These are phyloP conservation scores for Tephrocybe sp. DNA, from an alignment of 768 basidiomycete genomes.

Conservation along the genomic window DNA sequence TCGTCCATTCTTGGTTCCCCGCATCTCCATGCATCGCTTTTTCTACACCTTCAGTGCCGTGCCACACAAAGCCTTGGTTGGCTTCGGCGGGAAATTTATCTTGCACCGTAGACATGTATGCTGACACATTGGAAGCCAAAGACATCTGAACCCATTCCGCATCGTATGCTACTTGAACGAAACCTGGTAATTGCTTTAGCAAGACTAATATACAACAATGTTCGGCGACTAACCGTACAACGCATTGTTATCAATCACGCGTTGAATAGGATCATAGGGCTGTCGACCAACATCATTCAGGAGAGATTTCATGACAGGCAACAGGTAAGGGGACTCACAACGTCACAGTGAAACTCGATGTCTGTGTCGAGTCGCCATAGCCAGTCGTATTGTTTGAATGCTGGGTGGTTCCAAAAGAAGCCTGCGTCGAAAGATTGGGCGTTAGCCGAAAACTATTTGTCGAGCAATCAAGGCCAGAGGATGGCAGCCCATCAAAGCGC, in stretches of 20 bases:
- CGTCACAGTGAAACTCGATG: constrained; percentile 31
- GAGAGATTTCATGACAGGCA: not conserved
- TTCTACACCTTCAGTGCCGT: constrained; percentile 16
- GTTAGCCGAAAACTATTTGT: not conserved
- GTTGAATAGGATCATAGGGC: constrained; percentile 29
- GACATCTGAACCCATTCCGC: constrained; percentile 27
- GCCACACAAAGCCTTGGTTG: constrained; percentile 27
- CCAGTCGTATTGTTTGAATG: constrained; percentile 27
- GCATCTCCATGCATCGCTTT: constrained; percentile 27
- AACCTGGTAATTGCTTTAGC: constrained; percentile 14
- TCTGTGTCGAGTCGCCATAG: constrained; percentile 31
- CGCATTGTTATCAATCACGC: constrained; percentile 22
- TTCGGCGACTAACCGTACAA: constrained; percentile 26
- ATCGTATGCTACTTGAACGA: constrained; percentile 27
- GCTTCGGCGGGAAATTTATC: constrained; percentile 20
- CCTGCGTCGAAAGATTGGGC: constrained; percentile 13
- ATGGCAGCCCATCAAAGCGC: not conserved
- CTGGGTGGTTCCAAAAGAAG: constrained; percentile 30
- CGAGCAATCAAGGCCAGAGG: not conserved
- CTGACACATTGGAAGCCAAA: constrained; percentile 28
- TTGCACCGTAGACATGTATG: constrained; percentile 16
- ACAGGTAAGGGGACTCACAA: constrained; percentile 18
- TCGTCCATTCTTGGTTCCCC: constrained; percentile 26
- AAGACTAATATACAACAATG: too few species aligned
- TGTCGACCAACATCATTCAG: constrained; percentile 1